Percentiles rank a stretch among this genome's conserved stretches.
phyloP scores from a whole-genome alignment of 768 basidiomycete genomes.

The Lactifluus volemus region DNA sequence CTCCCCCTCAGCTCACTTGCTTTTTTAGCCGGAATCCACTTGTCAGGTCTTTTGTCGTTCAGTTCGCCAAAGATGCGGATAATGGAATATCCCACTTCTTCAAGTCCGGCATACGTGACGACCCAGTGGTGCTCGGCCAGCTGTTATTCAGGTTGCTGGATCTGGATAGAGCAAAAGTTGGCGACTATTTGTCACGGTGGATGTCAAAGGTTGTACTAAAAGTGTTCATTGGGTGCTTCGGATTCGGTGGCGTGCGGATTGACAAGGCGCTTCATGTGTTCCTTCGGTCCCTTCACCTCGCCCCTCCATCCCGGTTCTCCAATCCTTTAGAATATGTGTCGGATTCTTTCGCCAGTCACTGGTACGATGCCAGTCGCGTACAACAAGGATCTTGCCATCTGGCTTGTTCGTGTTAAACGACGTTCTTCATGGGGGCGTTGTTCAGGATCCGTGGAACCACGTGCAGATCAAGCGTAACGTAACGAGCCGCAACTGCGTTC shows the following conservation, averaged over 20 bases:
- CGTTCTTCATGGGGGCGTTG: constrained; percentile 67
- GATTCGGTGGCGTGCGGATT: constrained; percentile 72
- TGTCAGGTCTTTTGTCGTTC: constrained; percentile 64
- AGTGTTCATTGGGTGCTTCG: constrained; percentile 81
- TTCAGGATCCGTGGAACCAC: constrained; percentile 49
- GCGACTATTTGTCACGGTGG: constrained; percentile 72
- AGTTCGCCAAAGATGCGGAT: constrained; percentile 76
- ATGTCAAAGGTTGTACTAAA: constrained; percentile 69
- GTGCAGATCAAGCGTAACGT: constrained; percentile 50
- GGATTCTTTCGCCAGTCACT: constrained; percentile 77
- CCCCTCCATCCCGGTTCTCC: constrained; percentile 33
- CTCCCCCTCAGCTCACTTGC: constrained; percentile 35
- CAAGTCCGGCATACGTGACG: constrained; percentile 50
- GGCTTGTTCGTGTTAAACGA: constrained; percentile 71
- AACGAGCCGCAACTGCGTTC: constrained; percentile 66
- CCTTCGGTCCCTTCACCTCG: constrained; percentile 71
- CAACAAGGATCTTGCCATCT: constrained; percentile 67
- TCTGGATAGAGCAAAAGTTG: constrained; percentile 73
- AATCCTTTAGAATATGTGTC: constrained; percentile 60
- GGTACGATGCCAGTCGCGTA: constrained; percentile 89
- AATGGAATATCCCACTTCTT: constrained; percentile 66
- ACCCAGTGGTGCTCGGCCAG: constrained; percentile 65
- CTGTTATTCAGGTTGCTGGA: constrained; percentile 76
- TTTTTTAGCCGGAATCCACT: constrained; percentile 45
- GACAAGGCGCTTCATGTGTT: constrained; percentile 89